Base-by-base conservation (phyloP, 73 alveolate genomes). In the Paramecium caudatum region DNA sequence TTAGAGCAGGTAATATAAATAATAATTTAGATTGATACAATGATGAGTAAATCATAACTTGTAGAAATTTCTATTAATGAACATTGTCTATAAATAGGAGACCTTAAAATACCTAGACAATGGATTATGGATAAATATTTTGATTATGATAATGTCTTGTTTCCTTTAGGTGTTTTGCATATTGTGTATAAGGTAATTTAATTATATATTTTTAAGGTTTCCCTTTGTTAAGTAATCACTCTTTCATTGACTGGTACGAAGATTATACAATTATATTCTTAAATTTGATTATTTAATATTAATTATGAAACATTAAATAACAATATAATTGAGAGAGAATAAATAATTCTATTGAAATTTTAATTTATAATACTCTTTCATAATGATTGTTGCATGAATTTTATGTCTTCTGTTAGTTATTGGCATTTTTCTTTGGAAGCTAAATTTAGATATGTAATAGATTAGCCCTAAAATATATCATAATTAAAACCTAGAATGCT, bases 151-250 rank as follows among this genome's bases (percentile, higher is more conserved):
- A 36, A 65, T 32, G 15, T 32, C 4, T 25, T 65, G 6, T 65
- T 32, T 33, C 83, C 83, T 4, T 65, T 65, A 10, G 83, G 83
- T 25, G 17, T 65, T 1, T 65, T 65, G 32, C 39, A 65, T 65
- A 13, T 65, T 33, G 83, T 65, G 9, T 65, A 65, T 9, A 65
- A 65, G 61, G 83, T 65, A 65, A 55, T 23, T 41, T 41, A 33
- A 1, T 32, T 13, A 2, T n/a, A 0, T 7, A 30, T 30, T 13
- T 13, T 65, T 33, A 32, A 65, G 83, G 83, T 65, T 25, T 65
- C 83, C 6, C 83, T 65, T 6, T 65, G 10, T 65, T 65, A 65
- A 65, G 83, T 65, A 3, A 65, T 65, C 27, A 33, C 50, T 65
- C 17, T 65, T n/a, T n/a, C 23, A 49, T 49, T 55, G 16, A 55